Base-by-base conservation (phyloP, 208 protist species). In the Leptomonas seymouri region DNA sequence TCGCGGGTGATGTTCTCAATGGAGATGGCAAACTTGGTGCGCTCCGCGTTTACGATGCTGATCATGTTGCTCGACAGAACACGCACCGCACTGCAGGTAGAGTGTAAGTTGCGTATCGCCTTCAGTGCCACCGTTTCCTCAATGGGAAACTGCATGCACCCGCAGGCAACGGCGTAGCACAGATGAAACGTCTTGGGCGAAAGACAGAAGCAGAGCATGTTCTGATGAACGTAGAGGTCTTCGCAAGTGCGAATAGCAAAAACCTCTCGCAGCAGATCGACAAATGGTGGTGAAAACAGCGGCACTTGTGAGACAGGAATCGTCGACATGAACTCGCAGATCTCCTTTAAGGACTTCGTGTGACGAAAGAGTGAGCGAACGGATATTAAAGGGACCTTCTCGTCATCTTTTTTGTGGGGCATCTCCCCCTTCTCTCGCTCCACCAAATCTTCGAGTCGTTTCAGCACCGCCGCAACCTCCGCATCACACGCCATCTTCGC, bases 401-500 rank as follows among this genome's bases (percentile, higher is more conserved):
- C 15, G 55, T 3, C 57, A 28, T 36, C 39, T 23, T 28, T 44
- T 25, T 8, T 25, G 9, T 23, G 42, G 3, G 34, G 0, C 18
- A 2, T 0, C 20, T 41, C 25, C 25, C 16, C 39, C 21, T 7
- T 21, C 60, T 14, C 2, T 41, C 21, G n/a, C 25, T 11, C 41
- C 11, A 14, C 44, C 55, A 67, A 15, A 23, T 31, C 50, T 45
- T 51, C 6, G 41, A n/a, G 28, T 51, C 36, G 65, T 7, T 20
- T 58, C 50, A 31, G 27, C 65, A 85, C 58, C 46, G 44, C 41
- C 9, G 60, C 42, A 36, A 85, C 81, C 57, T 90, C 80, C 1
- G 63, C 82, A 30, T 94, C 87, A 66, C 91, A 93, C 28, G 89
- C 91, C 39, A 96, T 83, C 80, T 96, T 96, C 9, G 91, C 88